Percentiles rank a stretch among this genome's conserved stretches.
Evolutionary conservation across 1,139 yeast species (phyloP).

Genomic region (Debaryomycetaceae sp.): DNA sequence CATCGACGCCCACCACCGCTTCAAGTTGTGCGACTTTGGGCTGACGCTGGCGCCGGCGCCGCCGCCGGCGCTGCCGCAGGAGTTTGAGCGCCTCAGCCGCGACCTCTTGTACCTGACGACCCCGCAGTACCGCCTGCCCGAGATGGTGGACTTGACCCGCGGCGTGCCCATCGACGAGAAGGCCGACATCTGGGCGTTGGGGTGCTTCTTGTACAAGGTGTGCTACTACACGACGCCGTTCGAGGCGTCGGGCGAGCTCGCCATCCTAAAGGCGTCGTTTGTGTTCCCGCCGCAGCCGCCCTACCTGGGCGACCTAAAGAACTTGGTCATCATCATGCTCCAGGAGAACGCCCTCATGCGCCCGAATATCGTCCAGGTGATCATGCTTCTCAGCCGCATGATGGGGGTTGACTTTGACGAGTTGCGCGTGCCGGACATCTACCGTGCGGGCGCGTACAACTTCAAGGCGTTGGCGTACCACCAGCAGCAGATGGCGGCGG

Average conservation of each 20-base stretch:
- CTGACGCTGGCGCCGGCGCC: constrained; percentile 59
- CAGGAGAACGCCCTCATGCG: constrained; percentile 76
- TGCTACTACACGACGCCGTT: constrained; percentile 82
- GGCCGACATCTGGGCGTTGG: constrained; percentile 82
- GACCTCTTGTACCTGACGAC: constrained; percentile 75
- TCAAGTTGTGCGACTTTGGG: constrained; percentile 76
- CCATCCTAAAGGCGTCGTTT: constrained; percentile 63
- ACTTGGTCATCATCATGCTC: constrained; percentile 72
- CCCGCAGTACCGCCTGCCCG: constrained; percentile 80
- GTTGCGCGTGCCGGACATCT: constrained; percentile 33
- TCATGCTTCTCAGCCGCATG: constrained; percentile 34
- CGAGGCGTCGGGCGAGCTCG: constrained; percentile 69
- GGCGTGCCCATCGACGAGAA: constrained; percentile 70
- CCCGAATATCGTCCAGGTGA: constrained; percentile 78
- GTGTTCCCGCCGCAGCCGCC: constrained; percentile 54
- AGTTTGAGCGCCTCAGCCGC: constrained; percentile 54
- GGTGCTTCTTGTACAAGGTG: constrained; percentile 69
- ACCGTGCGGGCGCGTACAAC: constrained; percentile 36
- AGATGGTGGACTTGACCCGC: constrained; percentile 70
- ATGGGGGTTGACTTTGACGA: constrained; percentile 25
- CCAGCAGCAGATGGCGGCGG: constrained; percentile 12
- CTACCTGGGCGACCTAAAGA: constrained; percentile 61
- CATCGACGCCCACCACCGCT: constrained; percentile 50
- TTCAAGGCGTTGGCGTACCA: constrained; percentile 46
- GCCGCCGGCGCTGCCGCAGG: constrained; percentile 64